Conservation (phyloP, 257 asterid genomes). For the Nicotiana otophora region DNA sequence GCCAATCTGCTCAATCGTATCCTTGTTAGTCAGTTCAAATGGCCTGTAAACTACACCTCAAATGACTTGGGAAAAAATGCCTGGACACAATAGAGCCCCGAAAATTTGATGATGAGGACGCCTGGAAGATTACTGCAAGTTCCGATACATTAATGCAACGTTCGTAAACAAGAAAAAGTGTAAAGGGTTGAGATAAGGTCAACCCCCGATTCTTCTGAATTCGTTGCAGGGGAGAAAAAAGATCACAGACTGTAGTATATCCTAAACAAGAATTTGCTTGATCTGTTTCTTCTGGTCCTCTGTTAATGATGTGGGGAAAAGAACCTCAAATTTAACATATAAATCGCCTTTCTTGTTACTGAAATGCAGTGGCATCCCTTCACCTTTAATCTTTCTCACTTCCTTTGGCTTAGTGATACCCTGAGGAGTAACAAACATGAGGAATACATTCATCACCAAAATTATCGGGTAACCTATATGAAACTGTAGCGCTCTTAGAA, state of each 20-base stretch:
- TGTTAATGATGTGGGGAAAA: conserved; percentile 71
- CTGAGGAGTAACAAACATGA: conserved; percentile 24
- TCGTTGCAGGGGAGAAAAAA: neutral
- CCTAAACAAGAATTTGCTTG: conserved; percentile 51
- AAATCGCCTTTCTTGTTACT: conserved; percentile 88
- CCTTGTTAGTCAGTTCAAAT: neutral
- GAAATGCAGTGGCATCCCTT: conserved; percentile 87
- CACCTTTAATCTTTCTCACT: conserved; percentile 78
- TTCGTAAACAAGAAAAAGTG: neutral
- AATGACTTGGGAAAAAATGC: neutral
- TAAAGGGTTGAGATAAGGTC: neutral
- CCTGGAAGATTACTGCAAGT: neutral
- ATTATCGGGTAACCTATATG: neutral
- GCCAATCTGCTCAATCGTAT: neutral
- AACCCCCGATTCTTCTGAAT: neutral
- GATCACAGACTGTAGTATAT: neutral
- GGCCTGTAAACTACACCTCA: neutral
- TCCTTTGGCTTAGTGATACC: conserved; percentile 84
- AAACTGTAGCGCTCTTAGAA: neutral
- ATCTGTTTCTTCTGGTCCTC: conserved; percentile 76
- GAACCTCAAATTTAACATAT: conserved; percentile 72
- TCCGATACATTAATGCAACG: neutral
- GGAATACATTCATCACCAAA: neutral
- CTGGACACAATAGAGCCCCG: neutral
- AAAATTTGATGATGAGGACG: neutral